Evolutionary conservation across 768 basidiomycete species (phyloP), one percentile per base, ranked within the genome.

Genomic region (Exidia glandulosa): DNA sequence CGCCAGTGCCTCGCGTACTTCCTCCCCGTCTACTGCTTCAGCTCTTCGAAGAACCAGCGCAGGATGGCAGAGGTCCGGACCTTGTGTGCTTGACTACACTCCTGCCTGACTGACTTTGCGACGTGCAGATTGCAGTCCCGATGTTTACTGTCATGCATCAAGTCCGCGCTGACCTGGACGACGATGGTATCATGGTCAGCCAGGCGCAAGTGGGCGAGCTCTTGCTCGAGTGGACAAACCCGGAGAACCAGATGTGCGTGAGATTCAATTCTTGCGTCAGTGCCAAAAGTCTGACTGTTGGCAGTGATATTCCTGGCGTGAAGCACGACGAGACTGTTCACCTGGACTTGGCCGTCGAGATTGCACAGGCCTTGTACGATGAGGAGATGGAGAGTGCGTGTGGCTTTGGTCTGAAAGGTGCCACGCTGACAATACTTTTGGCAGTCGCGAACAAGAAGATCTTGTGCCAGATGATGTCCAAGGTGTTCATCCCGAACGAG

Each of bases 171-270:
- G 84, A 86, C 14, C 70, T 85, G 27, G 89, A 88, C 2, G 86
- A 86, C 1, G 85, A 82, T 52, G 81, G 87, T 66, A 81, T 84
- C 45, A 88, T 89, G 84, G 80, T 91, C 12, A 73, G 81, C 0
- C 82, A 87, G 0, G 73, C 81, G 23, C 88, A 91, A 66, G 84
- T 91, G 60, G 85, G 83, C 0, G 74, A 85, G n/a, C 79, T 94
- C 72, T 78, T 94, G 66, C 77, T 87, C 2, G 91, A 94, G 64
- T 95, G 93, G 92, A 90, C 88, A 3, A 87, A 94, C 68, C 88
- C 90, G 0, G 77, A 82, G 66, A 91, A 89, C 66, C 79, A 81
- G 34, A 78, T 82, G 67, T 81, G 66, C 75, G 76, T 72, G 67
- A 72, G 74, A 14, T 37, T 32, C 32, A 52, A 25, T 47, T 10